phyloP scores from a whole-genome alignment of 208 protist genomes.

The Sergeia podlipaevii region DNA sequence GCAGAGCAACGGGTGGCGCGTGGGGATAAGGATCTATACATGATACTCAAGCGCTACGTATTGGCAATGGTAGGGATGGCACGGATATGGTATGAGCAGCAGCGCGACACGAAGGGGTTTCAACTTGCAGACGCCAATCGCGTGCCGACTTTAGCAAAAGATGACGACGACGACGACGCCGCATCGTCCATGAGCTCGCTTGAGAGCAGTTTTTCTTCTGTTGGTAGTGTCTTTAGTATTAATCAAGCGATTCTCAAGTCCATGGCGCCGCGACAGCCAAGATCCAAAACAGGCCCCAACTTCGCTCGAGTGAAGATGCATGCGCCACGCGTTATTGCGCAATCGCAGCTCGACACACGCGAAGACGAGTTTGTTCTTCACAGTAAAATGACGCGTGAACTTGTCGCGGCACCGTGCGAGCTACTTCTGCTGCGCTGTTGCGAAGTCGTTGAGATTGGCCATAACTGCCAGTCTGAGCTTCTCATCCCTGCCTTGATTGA shows the following conservation, averaged over 20 bases:
- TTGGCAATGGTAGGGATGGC: constrained; percentile 77
- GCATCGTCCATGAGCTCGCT: constrained; percentile 41
- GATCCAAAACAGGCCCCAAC: constrained; percentile 48
- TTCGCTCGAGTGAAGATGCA: constrained; percentile 45
- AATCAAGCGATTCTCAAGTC: constrained; percentile 75
- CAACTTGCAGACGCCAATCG: constrained; percentile 35
- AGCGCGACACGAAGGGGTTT: constrained; percentile 67
- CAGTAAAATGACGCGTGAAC: constrained; percentile 75
- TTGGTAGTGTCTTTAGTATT: constrained; percentile 64
- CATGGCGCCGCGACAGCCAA: constrained; percentile 55
- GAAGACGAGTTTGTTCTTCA: constrained; percentile 81
- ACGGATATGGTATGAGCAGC: constrained; percentile 78
- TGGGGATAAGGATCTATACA: constrained; percentile 73
- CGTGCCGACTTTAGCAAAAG: constrained; percentile 5
- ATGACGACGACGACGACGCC: constrained; percentile 15
- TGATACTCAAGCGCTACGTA: constrained; percentile 82
- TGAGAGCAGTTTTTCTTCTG: constrained; percentile 53
- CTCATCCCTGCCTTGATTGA: constrained; percentile 75
- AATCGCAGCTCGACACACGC: constrained; percentile 17
- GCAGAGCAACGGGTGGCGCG: constrained; percentile 76
- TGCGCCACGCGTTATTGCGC: constrained; percentile 24
- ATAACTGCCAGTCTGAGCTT: constrained; percentile 79
- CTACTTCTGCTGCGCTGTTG: constrained; percentile 81
- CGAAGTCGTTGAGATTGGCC: constrained; percentile 80
- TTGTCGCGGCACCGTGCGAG: constrained; percentile 78